Base-by-base conservation (phyloP, 306 rosid species). In the Corylus heterophylla region DNA sequence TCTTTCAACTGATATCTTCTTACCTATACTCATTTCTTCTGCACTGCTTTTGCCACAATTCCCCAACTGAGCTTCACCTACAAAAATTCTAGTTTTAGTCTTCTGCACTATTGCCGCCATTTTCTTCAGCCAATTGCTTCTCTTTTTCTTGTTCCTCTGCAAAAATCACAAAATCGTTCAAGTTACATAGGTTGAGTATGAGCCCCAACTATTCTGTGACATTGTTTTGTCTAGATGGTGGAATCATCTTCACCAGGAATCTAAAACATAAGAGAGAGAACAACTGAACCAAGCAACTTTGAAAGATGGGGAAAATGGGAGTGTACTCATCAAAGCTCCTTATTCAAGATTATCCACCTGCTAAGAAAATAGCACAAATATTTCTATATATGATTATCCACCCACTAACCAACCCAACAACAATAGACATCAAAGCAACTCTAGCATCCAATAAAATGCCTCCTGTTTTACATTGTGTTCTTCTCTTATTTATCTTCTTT, bases 131-230 rank as follows among this genome's bases (percentile, higher is more conserved):
- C 73, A 88, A 49, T 82, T 89, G 86, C 68, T 87, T 89, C 69
- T 92, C 87, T 81, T 87, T 92, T 84, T 89, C 97, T 86, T 90
- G 96, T 87, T 94, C 94, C 92, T 83, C 97, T 92, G 89, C 74
- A 54, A 52, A 64, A 73, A 62, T 55, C 25, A 70, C 35, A 78
- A 39, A 52, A 22, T 12, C 58, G 73, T 8, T 70, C 11, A 17
- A 14, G 37, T 78, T 76, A 55, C 11, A 7, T n/a, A 54, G 12
- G 14, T 2, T 2, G 25, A 18, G 8, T 18, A 54, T 54, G 22
- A 54, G 27, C 10, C 61, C 9, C 22, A 18, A 8, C 10, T 54
- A 54, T 17, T 54, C n/a, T 7, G 22, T 54, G 59, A 54, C 22
- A 54, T 18, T 54, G 59, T 54, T 54, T 29, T 16, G 25, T 54